These are phyloP conservation scores for Gentiana dahurica DNA, from an alignment of 257 asterid genomes.

Conservation along the genomic window DNA sequence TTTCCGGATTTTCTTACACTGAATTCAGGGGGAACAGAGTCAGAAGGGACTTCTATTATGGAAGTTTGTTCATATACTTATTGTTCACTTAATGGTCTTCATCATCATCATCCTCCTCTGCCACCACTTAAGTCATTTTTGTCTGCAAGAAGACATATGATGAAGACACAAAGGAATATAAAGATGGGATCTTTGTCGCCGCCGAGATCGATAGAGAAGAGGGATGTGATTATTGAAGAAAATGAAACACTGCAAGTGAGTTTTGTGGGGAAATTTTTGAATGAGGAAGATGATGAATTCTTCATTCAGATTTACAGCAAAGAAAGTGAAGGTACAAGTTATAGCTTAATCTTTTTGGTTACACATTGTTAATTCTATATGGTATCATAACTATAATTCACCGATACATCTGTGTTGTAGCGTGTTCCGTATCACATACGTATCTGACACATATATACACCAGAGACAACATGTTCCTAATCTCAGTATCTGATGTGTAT, in stretches of 20 bases:
- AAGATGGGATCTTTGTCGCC: conserved; percentile 49
- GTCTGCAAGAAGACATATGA: conserved; percentile 42
- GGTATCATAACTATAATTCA: no score
- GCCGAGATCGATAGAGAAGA: conserved; percentile 19
- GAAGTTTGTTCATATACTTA: conserved; percentile 74
- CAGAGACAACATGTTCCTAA: no score
- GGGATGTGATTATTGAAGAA: background rate
- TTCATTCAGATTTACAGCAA: conserved; percentile 40
- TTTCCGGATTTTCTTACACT: conserved; percentile 59
- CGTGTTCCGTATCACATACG: no score
- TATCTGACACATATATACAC: no score
- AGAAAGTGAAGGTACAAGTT: conserved; percentile 13
- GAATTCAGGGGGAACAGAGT: conserved; percentile 50
- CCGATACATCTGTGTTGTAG: no score
- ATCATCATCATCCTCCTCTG: conserved; percentile 43
- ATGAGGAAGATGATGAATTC: conserved; percentile 24
- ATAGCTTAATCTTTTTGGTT: no score
- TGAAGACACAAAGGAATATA: conserved; percentile 45
- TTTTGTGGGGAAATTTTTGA: conserved; percentile 10
- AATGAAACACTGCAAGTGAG: background rate
- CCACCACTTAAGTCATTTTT: conserved; percentile 70
- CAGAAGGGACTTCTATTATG: conserved; percentile 49
- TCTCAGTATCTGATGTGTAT: no score
- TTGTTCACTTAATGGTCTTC: conserved; percentile 93
- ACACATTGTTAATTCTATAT: background rate